phyloP scores from a whole-genome alignment of 768 basidiomycete species.

The Cystobasidium tubakii region DNA sequence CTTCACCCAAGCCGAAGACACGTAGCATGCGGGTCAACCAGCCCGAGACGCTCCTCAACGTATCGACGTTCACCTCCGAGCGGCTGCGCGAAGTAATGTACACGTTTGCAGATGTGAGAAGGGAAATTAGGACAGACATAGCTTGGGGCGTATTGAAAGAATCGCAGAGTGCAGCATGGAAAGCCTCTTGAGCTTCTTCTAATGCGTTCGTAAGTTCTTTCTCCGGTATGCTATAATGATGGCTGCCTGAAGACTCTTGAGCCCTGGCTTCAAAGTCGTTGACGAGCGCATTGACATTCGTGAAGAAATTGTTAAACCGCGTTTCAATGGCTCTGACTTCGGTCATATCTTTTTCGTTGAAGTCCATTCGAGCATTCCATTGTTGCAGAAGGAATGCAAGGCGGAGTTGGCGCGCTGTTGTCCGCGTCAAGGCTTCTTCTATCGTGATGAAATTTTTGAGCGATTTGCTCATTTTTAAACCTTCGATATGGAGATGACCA shows the following conservation, averaged over 20 bases:
- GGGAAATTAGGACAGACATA: slow-evolving; percentile 65
- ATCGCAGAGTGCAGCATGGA: slow-evolving; percentile 83
- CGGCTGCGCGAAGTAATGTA: slow-evolving; percentile 59
- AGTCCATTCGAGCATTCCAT: slow-evolving; percentile 91
- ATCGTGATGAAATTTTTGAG: slow-evolving; percentile 99
- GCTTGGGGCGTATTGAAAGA: slow-evolving; percentile 93
- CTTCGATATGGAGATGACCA: slow-evolving; percentile 95
- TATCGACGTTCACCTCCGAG: slow-evolving; percentile 52
- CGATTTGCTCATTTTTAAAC: slow-evolving; percentile 98
- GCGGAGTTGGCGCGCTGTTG: slow-evolving; percentile 79
- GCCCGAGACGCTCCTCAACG: slow-evolving; percentile 58
- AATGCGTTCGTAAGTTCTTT: slow-evolving; percentile 64
- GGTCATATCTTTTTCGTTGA: slow-evolving; percentile 75
- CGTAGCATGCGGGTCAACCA: slow-evolving; percentile 56
- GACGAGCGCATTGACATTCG: slow-evolving; percentile 72
- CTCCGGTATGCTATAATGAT: slow-evolving; percentile 57
- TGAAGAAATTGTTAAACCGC: slow-evolving; percentile 91
- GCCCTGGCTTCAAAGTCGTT: slow-evolving; percentile 53
- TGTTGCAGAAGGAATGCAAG: slow-evolving; percentile 82
- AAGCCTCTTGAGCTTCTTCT: slow-evolving; percentile 65
- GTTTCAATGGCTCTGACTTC: slow-evolving; percentile 81
- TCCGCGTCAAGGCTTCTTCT: slow-evolving; percentile 72
- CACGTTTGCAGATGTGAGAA: slow-evolving; percentile 77
- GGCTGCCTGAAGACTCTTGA: slow-evolving; percentile 48
- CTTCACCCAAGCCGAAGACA: slow-evolving; percentile 55